Evolutionary conservation across 371 early-diverging fungal genomes (phyloP).

Genomic region (Mortierella sp.): DNA sequence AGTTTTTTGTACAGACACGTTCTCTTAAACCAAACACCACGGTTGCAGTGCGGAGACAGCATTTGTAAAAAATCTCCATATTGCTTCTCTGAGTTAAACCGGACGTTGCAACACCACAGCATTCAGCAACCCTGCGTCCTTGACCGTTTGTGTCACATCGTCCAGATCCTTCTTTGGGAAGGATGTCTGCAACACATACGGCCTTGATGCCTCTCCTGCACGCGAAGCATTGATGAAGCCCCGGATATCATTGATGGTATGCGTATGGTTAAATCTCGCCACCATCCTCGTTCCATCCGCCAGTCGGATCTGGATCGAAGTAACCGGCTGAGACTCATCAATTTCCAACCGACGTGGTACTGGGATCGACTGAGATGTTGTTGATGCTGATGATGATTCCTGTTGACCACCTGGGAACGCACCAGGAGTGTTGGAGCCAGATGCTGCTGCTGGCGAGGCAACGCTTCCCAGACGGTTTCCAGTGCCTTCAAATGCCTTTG

Average conservation of each 20-base stretch:
- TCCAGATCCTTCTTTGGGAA: conserved; percentile 84
- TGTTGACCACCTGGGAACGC: too few species aligned
- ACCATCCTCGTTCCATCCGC: conserved; percentile 90
- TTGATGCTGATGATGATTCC: conserved; percentile 17
- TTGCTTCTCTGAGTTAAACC: background rate
- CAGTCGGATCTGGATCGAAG: conserved; percentile 90
- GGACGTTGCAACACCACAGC: conserved; percentile 85
- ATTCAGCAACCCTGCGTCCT: conserved; percentile 87
- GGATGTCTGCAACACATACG: conserved; percentile 82
- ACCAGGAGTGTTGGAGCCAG: conserved; percentile 3
- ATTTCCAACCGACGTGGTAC: conserved; percentile 63
- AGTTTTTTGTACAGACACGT: too few species aligned
- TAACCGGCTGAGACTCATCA: conserved; percentile 82
- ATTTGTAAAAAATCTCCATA: too few species aligned
- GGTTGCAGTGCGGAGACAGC: too few species aligned
- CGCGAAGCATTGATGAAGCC: conserved; percentile 74
- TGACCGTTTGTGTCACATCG: conserved; percentile 75
- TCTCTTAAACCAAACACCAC: too few species aligned
- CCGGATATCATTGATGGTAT: conserved; percentile 89
- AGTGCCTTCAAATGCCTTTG: conserved; percentile 85
- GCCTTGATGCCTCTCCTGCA: conserved; percentile 61
- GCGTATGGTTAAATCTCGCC: conserved; percentile 89
- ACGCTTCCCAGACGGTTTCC: conserved; percentile 85
- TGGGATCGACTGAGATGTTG: conserved; percentile 49
- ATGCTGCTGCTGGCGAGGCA: conserved; percentile 38